Evolutionary conservation across 2,329 filamentous ascomycete species (phyloP).

Genomic region (Lachnellula cervina): DNA sequence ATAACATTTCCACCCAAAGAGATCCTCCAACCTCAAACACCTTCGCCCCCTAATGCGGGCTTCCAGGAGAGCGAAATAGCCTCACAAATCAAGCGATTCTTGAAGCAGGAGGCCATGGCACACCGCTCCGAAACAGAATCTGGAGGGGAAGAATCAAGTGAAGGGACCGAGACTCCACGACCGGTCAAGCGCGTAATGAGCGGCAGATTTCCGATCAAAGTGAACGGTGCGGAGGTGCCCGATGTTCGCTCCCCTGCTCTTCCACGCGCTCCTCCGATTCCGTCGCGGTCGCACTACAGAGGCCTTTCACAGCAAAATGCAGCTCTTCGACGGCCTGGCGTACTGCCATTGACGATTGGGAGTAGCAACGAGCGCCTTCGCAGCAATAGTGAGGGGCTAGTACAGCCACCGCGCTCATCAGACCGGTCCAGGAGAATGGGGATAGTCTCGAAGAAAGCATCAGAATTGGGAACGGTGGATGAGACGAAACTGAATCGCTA

Average conservation of each 20-base stretch:
- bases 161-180: slow-evolving; percentile 75
- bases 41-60: slow-evolving; percentile 51
- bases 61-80: slow-evolving; percentile 56
- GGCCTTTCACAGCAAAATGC: slow-evolving; percentile 64
- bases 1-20: slow-evolving; percentile 74
- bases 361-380: slow-evolving; percentile 64
- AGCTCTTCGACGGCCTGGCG: slow-evolving; percentile 61
- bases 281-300: slow-evolving; percentile 75
- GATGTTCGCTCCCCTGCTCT: slow-evolving; percentile 64
- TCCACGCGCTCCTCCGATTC: slow-evolving; percentile 69
- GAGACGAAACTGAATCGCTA: slow-evolving; percentile 59
- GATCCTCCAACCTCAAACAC: slow-evolving; percentile 55
- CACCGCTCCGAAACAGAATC: slow-evolving; percentile 52
- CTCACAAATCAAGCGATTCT: slow-evolving; percentile 56
- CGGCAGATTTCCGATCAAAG: slow-evolving; percentile 64
- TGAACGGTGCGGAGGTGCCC: slow-evolving; percentile 66
- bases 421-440: slow-evolving; percentile 60
- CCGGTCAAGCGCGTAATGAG: slow-evolving; percentile 58
- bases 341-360: slow-evolving; percentile 66
- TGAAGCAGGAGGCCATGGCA: slow-evolving; percentile 45
- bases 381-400: slow-evolving; percentile 59
- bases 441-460: slow-evolving; percentile 54
- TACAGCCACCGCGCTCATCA: slow-evolving; percentile 44
- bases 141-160: slow-evolving; percentile 59
- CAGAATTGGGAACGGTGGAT: slow-evolving; percentile 58